Evolutionary conservation across 1,139 yeast genomes (phyloP).

Genomic region (Casaregolazyma lundiana): DNA sequence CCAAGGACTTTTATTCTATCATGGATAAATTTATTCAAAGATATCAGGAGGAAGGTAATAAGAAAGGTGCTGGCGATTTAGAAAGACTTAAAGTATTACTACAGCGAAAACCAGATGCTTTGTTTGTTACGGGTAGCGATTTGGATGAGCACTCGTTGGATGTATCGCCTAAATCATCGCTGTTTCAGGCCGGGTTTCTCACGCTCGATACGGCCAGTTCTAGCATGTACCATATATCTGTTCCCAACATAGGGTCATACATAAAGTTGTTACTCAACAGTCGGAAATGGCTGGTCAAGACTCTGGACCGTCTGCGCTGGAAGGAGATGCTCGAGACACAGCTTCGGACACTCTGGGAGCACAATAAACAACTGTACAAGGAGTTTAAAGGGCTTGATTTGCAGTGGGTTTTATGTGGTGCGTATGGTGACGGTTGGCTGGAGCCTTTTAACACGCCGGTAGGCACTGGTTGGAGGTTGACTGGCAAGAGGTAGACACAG

Average conservation of each 20-base stretch:
- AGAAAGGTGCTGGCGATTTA: slow-evolving; percentile 12
- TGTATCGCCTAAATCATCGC: slow-evolving; percentile 13
- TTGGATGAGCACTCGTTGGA: slow-evolving; percentile 21
- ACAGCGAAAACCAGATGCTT: slow-evolving; percentile 25
- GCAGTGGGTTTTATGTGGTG: slow-evolving; percentile 60
- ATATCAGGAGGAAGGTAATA: slow-evolving; percentile 9
- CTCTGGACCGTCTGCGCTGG: slow-evolving; percentile 42
- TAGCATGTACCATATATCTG: slow-evolving; percentile 47
- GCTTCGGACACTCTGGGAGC: slow-evolving; percentile 46
- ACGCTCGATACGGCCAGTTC: slow-evolving; percentile 48
- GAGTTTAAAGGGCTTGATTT: slow-evolving; percentile 59
- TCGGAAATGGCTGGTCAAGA: slow-evolving; percentile 48
- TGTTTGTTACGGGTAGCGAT: slow-evolving; percentile 37
- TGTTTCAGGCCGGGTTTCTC: slow-evolving; percentile 51
- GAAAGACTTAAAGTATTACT: slow-evolving; percentile 29
- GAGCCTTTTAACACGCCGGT: slow-evolving; percentile 68
- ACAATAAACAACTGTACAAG: slow-evolving; percentile 44
- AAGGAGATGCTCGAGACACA: slow-evolving; percentile 52
- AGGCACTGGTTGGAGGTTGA: slow-evolving; percentile 65
- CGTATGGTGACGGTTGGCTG: slow-evolving; percentile 62
- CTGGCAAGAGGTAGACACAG: slow-evolving; percentile 35
- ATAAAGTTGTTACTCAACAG: slow-evolving; percentile 46
- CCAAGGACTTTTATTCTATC: slow-evolving; percentile 30
- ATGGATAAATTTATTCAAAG: slow-evolving; percentile 17
- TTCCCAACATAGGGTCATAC: slow-evolving; percentile 60